These are phyloP conservation scores for Mycena metata DNA, from an alignment of 768 basidiomycete genomes.

Conservation along the genomic window DNA sequence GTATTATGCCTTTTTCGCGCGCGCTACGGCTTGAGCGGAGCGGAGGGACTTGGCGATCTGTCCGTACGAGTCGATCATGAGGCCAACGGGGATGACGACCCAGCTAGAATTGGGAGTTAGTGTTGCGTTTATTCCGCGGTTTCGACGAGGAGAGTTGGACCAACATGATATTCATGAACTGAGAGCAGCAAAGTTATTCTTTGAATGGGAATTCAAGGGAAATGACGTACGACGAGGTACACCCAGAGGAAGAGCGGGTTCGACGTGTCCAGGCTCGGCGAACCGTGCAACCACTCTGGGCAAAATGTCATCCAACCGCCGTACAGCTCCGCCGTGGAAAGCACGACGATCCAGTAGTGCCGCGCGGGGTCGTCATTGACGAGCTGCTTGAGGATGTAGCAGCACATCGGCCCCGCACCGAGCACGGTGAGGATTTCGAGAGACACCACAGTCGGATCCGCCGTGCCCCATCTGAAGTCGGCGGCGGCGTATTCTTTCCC, in stretches of 20 bases:
- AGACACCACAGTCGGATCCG: constrained; percentile 85
- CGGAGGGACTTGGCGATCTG: constrained; percentile 77
- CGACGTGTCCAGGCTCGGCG: constrained; percentile 77
- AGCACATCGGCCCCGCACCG: constrained; percentile 80
- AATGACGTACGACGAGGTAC: constrained; percentile 77
- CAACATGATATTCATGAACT: constrained; percentile 91
- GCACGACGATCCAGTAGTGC: constrained; percentile 85
- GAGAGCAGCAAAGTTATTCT: constrained; percentile 7
- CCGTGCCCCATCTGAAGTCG: constrained; percentile 84
- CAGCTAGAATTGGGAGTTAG: constrained; percentile 62
- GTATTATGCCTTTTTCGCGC: constrained; percentile 53
- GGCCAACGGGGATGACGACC: constrained; percentile 81
- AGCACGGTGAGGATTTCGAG: constrained; percentile 89
- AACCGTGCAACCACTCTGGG: constrained; percentile 87
- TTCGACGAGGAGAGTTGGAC: not conserved
- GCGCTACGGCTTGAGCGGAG: constrained; percentile 46
- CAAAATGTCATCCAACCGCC: constrained; percentile 91
- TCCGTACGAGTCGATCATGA: constrained; percentile 84
- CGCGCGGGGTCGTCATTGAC: constrained; percentile 73
- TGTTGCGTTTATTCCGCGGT: not conserved
- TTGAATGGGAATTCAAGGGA: constrained; percentile 14
- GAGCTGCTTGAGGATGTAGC: constrained; percentile 78
- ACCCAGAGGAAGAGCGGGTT: constrained; percentile 83
- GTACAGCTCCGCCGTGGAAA: constrained; percentile 83
- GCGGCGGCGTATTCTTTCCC: constrained; percentile 88